A percentile compares a stretch with the other conserved stretches of the same genome.
phyloP scores from a whole-genome alignment of 2,329 filamentous ascomycete species.

The Trichoderma gracile region DNA sequence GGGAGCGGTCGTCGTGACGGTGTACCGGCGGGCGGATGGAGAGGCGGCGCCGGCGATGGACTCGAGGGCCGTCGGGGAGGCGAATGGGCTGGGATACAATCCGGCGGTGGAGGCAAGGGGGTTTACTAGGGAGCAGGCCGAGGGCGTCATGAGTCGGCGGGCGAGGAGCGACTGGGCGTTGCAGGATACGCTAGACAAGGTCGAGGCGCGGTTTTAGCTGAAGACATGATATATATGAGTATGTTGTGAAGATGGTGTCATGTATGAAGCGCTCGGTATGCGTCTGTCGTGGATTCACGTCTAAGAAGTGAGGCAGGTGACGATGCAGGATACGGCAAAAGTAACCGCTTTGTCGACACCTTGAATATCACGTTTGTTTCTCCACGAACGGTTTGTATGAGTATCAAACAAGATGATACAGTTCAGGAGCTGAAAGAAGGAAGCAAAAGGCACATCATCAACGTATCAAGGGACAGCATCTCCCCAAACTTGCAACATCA shows the following conservation, averaged over 20 bases:
- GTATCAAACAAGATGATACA: background rate
- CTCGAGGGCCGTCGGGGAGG: conserved; percentile 63
- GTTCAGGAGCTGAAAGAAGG: background rate
- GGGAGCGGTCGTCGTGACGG: conserved; percentile 85
- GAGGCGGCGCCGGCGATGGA: conserved; percentile 60
- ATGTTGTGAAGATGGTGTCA: too few relatives aligned
- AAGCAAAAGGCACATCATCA: background rate
- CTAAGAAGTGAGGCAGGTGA: background rate
- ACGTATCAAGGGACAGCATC: too few relatives aligned
- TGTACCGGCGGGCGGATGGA: conserved; percentile 84
- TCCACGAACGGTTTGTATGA: too few relatives aligned
- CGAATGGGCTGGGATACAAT: conserved; percentile 80
- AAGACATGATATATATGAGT: too few relatives aligned
- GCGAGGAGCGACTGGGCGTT: conserved; percentile 71
- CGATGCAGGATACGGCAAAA: background rate
- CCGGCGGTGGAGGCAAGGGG: conserved; percentile 87
- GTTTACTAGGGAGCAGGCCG: conserved; percentile 76
- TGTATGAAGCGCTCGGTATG: too few relatives aligned
- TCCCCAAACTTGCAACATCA: too few relatives aligned
- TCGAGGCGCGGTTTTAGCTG: conserved; percentile 42
- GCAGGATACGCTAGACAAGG: conserved; percentile 58
- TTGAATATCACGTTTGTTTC: too few relatives aligned
- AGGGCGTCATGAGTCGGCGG: conserved; percentile 68
- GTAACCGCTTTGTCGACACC: too few relatives aligned
- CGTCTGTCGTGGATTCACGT: background rate